phyloP scores from a whole-genome alignment of 2,329 filamentous ascomycete species.

The Dactylellina cionopaga region DNA sequence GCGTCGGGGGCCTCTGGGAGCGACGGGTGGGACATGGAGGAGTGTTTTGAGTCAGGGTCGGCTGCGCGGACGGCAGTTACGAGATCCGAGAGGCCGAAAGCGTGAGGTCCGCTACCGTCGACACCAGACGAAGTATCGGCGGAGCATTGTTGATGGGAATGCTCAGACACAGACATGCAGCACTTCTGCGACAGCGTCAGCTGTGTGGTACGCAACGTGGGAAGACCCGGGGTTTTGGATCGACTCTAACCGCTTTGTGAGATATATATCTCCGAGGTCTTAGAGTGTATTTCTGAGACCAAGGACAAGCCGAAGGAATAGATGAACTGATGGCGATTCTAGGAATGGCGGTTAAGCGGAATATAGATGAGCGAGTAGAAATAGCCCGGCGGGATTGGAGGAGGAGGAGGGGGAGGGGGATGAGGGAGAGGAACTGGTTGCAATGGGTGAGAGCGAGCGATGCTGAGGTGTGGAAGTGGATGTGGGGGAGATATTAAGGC shows the following conservation, averaged over 20 bases:
- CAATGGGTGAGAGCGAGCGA: background rate
- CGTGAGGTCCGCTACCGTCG: slow-evolving; percentile 44
- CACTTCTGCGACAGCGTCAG: slow-evolving; percentile 39
- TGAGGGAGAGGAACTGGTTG: background rate
- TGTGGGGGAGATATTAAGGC: background rate
- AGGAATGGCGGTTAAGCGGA: background rate
- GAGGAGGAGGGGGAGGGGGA: background rate
- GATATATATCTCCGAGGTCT: no score
- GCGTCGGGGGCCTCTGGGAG: slow-evolving; percentile 34
- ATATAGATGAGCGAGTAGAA: background rate
- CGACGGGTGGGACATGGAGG: slow-evolving; percentile 11
- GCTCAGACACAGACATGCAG: slow-evolving; percentile 46
- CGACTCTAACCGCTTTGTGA: no score
- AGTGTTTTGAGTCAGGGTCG: slow-evolving; percentile 17
- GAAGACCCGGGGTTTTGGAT: background rate
- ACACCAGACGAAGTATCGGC: slow-evolving; percentile 47
- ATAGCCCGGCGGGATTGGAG: background rate
- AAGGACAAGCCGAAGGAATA: no score
- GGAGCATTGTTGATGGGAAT: slow-evolving; percentile 47
- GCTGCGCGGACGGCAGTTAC: background rate
- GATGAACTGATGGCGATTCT: no score
- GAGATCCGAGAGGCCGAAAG: slow-evolving; percentile 4
- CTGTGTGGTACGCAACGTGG: background rate
- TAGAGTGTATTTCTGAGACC: no score
- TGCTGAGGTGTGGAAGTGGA: background rate